Conservation (phyloP, 2,329 filamentous ascomycete species). For the Fusarium musae region DNA sequence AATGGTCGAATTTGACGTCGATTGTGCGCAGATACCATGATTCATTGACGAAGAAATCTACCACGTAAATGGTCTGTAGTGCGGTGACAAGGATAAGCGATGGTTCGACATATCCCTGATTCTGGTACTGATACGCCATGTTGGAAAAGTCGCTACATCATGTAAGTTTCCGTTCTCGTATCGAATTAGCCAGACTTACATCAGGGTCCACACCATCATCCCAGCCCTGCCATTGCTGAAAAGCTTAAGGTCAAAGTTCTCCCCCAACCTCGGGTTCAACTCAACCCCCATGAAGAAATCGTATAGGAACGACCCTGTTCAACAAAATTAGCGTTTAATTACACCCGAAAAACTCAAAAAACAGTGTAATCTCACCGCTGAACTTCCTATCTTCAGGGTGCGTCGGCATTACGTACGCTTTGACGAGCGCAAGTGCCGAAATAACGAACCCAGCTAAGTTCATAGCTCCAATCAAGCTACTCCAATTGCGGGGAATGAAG, state of each 20-base stretch:
- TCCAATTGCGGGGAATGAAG: constrained; percentile 56
- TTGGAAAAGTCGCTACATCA: constrained; percentile 42
- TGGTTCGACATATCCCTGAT: constrained; percentile 49
- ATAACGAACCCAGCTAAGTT: constrained; percentile 50
- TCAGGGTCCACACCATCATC: constrained; percentile 59
- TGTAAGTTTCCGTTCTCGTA: constrained; percentile 33
- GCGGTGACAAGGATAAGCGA: constrained; percentile 55
- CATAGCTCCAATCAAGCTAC: constrained; percentile 51
- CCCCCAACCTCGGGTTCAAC: constrained; percentile 56
- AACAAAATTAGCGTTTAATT: constrained; percentile 4
- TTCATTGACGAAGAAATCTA: constrained; percentile 62
- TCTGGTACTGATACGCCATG: constrained; percentile 54
- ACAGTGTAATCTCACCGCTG: constrained; percentile 44
- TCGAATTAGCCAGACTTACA: constrained; percentile 43
- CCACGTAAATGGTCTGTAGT: constrained; percentile 57
- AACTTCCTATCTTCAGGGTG: constrained; percentile 56
- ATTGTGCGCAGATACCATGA: constrained; percentile 61
- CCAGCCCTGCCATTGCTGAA: constrained; percentile 61
- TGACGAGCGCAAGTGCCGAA: constrained; percentile 48
- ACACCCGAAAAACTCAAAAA: background rate
- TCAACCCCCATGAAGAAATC: constrained; percentile 61
- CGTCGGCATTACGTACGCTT: constrained; percentile 53
- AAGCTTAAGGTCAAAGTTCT: constrained; percentile 57
- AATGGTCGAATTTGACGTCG: constrained; percentile 58
- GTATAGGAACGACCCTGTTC: constrained; percentile 51